These are phyloP conservation scores for Pachysandra terminalis DNA, from an alignment of 164 flowering plant species.

Conservation along the genomic window DNA sequence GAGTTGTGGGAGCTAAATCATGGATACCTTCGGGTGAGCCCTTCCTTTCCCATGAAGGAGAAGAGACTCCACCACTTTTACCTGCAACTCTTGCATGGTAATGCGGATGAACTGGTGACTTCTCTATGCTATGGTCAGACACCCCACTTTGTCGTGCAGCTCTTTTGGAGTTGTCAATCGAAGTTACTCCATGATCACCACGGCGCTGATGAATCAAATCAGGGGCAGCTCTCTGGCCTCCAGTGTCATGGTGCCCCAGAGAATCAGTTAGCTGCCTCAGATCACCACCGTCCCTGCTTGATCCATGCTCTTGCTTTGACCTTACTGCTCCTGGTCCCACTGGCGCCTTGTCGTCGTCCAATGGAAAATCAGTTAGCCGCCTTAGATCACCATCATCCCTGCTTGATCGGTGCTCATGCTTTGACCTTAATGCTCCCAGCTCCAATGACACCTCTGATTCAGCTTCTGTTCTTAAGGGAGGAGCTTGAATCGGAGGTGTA, in stretches of 20 bases:
- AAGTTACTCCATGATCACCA: constrained; percentile 29
- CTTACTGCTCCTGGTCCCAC: too few relatives aligned
- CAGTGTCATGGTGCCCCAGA: constrained; percentile 21
- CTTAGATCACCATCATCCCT: constrained; percentile 41
- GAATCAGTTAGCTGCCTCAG: too few relatives aligned
- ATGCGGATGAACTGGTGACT: constrained; percentile 40
- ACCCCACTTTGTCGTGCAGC: constrained; percentile 24
- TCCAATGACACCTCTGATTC: constrained; percentile 27
- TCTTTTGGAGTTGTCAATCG: constrained; percentile 28
- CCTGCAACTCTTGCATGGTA: constrained; percentile 30
- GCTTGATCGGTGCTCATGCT: constrained; percentile 29
- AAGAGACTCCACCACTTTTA: constrained; percentile 29
- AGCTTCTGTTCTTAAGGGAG: constrained; percentile 25
- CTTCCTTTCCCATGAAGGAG: constrained; percentile 49
- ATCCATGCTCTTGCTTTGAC: too few relatives aligned
- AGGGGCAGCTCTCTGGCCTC: constrained; percentile 12
- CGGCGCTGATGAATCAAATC: constrained; percentile 25
- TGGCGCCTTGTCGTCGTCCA: too few relatives aligned
- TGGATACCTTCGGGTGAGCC: constrained; percentile 35
- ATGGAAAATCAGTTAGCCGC: constrained; percentile 26
- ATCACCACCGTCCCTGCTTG: too few relatives aligned
- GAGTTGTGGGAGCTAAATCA: constrained; percentile 39
- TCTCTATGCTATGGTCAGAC: constrained; percentile 38
- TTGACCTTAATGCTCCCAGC: constrained; percentile 19
- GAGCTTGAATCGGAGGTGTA: constrained; percentile 24